These are phyloP conservation scores for Aspergillus sp. DNA, from an alignment of 2,329 filamentous ascomycete genomes.

Conservation along the genomic window DNA sequence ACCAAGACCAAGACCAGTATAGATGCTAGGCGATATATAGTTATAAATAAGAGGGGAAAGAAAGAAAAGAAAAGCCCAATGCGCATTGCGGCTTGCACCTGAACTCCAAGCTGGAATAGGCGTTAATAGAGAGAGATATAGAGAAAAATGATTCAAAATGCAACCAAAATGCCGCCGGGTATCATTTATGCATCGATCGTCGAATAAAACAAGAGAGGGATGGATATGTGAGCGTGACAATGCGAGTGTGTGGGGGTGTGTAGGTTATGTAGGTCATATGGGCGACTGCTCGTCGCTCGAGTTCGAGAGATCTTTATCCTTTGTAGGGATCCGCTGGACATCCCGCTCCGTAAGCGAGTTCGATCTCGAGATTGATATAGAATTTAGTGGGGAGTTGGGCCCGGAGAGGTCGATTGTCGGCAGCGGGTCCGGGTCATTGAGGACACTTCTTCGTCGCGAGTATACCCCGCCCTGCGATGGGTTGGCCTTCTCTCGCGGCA, in stretches of 20 bases:
- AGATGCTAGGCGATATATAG: not conserved
- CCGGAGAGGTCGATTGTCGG: slow-evolving; percentile 21
- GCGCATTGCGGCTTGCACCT: not conserved
- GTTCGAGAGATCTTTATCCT: not conserved
- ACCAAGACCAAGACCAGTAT: not conserved
- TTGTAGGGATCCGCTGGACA: not conserved
- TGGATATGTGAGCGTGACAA: too few relatives aligned
- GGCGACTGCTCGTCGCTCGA: not conserved
- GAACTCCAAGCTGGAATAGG: not conserved
- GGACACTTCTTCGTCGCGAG: slow-evolving; percentile 35
- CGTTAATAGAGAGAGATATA: not conserved
- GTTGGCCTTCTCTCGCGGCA: slow-evolving; percentile 36
- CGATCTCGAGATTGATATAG: not conserved
- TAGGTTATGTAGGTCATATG: not conserved
- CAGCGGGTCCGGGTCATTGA: slow-evolving; percentile 26
- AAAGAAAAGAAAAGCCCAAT: not conserved
- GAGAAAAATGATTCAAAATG: not conserved
- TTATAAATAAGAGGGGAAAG: not conserved
- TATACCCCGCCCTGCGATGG: slow-evolving; percentile 35
- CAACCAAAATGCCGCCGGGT: slow-evolving; percentile 6
- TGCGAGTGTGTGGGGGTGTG: not conserved
- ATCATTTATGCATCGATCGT: slow-evolving; percentile 6
- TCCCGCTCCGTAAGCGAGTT: not conserved
- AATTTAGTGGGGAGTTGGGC: not conserved
- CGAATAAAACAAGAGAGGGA: not conserved